phyloP scores from a whole-genome alignment of 1,284 basidiomycete species.

The Fomes fomentarius region DNA sequence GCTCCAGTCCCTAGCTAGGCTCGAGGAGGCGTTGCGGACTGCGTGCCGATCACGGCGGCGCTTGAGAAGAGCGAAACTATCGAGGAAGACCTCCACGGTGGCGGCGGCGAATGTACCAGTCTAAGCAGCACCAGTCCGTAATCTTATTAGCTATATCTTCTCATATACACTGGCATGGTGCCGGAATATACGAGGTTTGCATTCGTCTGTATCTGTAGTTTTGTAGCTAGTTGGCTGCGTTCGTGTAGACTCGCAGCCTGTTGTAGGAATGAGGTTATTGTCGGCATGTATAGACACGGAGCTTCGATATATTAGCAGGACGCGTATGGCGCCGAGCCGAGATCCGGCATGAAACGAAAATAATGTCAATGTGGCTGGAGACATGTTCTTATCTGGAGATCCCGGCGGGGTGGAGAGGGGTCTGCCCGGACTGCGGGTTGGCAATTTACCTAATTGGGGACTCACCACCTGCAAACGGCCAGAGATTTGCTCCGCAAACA shows the following conservation, averaged over 20 bases:
- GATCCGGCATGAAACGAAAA: neutral
- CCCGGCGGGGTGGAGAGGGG: neutral
- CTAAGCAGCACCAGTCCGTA: constrained; percentile 7
- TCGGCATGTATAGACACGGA: neutral
- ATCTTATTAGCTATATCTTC: constrained; percentile 20
- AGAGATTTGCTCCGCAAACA: constrained; percentile 33
- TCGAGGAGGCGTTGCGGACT: no score
- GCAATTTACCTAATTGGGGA: constrained; percentile 24
- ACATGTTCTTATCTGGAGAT: constrained; percentile 3
- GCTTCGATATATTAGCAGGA: neutral
- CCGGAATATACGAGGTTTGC: neutral
- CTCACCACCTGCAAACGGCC: constrained; percentile 27
- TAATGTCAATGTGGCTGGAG: no score
- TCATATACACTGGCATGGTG: constrained; percentile 6
- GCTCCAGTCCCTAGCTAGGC: no score
- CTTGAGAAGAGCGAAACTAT: neutral
- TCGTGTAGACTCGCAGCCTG: no score
- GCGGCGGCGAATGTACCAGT: constrained; percentile 1
- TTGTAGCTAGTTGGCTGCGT: neutral
- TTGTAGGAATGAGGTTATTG: no score
- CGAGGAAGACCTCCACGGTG: neutral
- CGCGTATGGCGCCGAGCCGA: neutral
- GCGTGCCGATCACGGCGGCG: no score
- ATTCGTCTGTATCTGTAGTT: constrained; percentile 13
- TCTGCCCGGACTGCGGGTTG: neutral